Evolutionary conservation across 495 filamentous ascomycete species (phyloP).

Genomic region (Chaetomidium leptoderma): DNA sequence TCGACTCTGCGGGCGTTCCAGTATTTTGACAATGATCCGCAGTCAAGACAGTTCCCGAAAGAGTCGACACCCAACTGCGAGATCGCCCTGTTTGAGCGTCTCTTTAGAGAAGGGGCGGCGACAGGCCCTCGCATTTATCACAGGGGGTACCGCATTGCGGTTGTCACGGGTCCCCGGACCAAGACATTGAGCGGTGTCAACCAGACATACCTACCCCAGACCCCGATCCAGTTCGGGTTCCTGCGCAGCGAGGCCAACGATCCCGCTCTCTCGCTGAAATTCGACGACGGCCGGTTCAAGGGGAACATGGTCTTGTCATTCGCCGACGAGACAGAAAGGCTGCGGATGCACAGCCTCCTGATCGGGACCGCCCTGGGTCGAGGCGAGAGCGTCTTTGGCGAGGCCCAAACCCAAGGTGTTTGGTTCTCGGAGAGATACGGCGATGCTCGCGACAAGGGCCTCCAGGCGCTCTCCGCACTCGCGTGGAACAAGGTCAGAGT

Average conservation of each 20-base stretch:
- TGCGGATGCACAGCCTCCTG: conserved; percentile 61
- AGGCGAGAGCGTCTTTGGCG: conserved; percentile 58
- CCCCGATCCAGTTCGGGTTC: conserved; percentile 68
- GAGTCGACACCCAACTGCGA: conserved; percentile 66
- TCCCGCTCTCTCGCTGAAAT: conserved; percentile 63
- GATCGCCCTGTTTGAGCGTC: conserved; percentile 67
- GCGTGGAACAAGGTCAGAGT: conserved; percentile 47
- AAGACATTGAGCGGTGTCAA: conserved; percentile 70
- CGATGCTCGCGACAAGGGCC: conserved; percentile 36
- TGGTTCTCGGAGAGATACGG: conserved; percentile 56
- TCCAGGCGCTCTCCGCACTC: conserved; percentile 44
- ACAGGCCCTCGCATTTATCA: conserved; percentile 65
- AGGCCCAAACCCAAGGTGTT: conserved; percentile 58
- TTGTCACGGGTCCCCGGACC: conserved; percentile 68
- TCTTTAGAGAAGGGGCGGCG: conserved; percentile 56
- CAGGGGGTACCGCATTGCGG: conserved; percentile 67
- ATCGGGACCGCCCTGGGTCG: conserved; percentile 58
- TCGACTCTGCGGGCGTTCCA: conserved; percentile 63
- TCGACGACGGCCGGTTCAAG: conserved; percentile 59
- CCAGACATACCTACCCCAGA: conserved; percentile 55
- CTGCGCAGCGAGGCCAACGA: conserved; percentile 62
- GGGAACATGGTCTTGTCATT: conserved; percentile 72
- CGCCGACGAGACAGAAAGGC: conserved; percentile 60
- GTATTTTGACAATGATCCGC: conserved; percentile 64
- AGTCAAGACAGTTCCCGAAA: conserved; percentile 63